Evolutionary conservation across 768 basidiomycete genomes (phyloP).

Genomic region (Galerina sulciceps): DNA sequence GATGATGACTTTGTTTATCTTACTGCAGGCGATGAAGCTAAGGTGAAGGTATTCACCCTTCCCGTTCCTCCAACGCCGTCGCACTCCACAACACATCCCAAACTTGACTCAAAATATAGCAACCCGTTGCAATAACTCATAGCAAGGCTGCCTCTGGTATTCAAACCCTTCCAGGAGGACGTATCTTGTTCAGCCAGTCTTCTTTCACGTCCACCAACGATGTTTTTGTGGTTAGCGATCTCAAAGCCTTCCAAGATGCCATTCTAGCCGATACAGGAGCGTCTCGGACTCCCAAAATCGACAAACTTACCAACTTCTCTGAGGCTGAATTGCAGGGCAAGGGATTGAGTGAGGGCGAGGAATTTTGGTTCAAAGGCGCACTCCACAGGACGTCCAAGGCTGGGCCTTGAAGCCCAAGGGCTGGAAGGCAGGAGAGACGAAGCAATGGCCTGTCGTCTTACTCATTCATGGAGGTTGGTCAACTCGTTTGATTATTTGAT

Average conservation of each 20-base stretch:
- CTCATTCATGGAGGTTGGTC: conserved; percentile 77
- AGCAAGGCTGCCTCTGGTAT: conserved; percentile 62
- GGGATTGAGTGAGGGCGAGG: conserved; percentile 64
- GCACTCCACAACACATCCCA: conserved; percentile 55
- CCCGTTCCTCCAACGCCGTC: conserved; percentile 67
- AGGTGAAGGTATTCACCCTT: conserved; percentile 73
- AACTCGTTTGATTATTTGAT: neutral
- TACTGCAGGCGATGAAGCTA: conserved; percentile 79
- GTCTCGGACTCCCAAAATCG: conserved; percentile 38
- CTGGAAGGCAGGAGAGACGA: conserved; percentile 64
- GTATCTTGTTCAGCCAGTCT: conserved; percentile 73
- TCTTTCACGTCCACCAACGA: conserved; percentile 84
- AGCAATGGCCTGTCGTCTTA: conserved; percentile 81
- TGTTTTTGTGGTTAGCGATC: conserved; percentile 57
- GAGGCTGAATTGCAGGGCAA: conserved; percentile 59
- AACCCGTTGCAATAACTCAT: conserved; percentile 65
- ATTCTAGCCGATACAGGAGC: conserved; percentile 33
- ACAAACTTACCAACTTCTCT: conserved; percentile 71
- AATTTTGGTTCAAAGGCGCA: conserved; percentile 91
- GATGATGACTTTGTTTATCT: conserved; percentile 73
- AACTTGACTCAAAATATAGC: conserved; percentile 47
- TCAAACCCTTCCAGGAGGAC: conserved; percentile 60
- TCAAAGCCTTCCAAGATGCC: conserved; percentile 43
- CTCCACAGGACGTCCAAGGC: conserved; percentile 77
- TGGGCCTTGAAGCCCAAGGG: conserved; percentile 85